A percentile compares a stretch with the other conserved stretches of the same genome.
phyloP scores from a whole-genome alignment of 164 flowering plant species.

The Vitis cinerea region DNA sequence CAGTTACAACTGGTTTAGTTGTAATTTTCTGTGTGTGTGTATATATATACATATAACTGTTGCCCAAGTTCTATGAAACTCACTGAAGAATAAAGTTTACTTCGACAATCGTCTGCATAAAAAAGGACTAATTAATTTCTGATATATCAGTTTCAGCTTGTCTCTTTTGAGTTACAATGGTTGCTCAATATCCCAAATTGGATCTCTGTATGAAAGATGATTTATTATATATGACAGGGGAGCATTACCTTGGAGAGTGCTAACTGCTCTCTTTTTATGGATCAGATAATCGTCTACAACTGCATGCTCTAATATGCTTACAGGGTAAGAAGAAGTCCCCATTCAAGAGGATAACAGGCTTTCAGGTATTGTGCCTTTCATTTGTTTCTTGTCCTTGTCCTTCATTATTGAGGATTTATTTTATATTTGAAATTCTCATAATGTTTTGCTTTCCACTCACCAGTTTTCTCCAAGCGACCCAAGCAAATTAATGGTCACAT shows the following conservation, averaged over 20 bases:
- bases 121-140: no score
- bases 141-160: no score
- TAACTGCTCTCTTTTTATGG: slow-evolving; percentile 12
- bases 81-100: no score
- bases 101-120: no score
- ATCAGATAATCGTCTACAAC: slow-evolving; percentile 41
- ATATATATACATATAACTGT: neutral
- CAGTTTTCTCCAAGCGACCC: slow-evolving; percentile 51
- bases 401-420: neutral
- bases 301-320: slow-evolving; percentile 32
- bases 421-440: neutral
- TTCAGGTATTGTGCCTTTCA: slow-evolving; percentile 32
- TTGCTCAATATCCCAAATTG: neutral
- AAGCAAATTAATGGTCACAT: slow-evolving; percentile 44
- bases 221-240: slow-evolving; percentile 4
- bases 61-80: neutral
- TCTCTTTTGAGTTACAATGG: neutral
- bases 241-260: slow-evolving; percentile 1
- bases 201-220: neutral
- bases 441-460: neutral
- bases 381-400: neutral
- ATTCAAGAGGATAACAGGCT: slow-evolving; percentile 45
- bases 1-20: no score
- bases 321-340: slow-evolving; percentile 40
- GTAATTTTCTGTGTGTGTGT: neutral